phyloP scores from a whole-genome alignment of 148 eudicot species.

The Rhododendron molle region DNA sequence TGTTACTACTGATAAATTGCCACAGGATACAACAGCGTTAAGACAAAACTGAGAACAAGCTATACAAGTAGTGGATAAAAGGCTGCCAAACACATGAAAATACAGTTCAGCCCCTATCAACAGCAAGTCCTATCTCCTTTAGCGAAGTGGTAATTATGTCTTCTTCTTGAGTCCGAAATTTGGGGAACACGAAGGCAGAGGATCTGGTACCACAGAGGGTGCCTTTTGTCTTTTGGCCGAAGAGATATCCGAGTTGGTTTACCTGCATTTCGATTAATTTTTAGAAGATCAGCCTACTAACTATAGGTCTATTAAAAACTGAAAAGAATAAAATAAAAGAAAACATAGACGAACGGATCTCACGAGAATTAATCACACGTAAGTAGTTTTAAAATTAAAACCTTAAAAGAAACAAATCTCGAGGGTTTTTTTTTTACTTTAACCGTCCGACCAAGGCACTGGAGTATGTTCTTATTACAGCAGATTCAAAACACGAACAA shows the following conservation, averaged over 20 bases:
- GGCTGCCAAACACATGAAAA: not conserved
- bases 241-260: not conserved
- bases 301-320: not conserved
- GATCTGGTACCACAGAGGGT: not conserved
- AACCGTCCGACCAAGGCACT: not conserved
- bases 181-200: not conserved
- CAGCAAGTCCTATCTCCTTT: not conserved
- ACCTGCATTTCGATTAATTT: not conserved
- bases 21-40: not conserved
- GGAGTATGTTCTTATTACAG: not conserved
- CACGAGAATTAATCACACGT: not conserved
- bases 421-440: not conserved
- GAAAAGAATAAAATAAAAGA: too few species aligned
- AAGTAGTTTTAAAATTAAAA: not conserved
- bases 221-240: not conserved
- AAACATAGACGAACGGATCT: not conserved
- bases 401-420: not conserved
- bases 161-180: not conserved
- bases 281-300: not conserved
- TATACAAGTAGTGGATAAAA: not conserved
- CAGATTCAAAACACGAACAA: not conserved
- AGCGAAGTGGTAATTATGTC: not conserved
- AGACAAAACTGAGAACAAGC: not conserved
- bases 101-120: not conserved
- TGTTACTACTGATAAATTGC: not conserved